Evolutionary conservation across 495 filamentous ascomycete genomes (phyloP).

Genomic region (Aspergillus haitiensis): DNA sequence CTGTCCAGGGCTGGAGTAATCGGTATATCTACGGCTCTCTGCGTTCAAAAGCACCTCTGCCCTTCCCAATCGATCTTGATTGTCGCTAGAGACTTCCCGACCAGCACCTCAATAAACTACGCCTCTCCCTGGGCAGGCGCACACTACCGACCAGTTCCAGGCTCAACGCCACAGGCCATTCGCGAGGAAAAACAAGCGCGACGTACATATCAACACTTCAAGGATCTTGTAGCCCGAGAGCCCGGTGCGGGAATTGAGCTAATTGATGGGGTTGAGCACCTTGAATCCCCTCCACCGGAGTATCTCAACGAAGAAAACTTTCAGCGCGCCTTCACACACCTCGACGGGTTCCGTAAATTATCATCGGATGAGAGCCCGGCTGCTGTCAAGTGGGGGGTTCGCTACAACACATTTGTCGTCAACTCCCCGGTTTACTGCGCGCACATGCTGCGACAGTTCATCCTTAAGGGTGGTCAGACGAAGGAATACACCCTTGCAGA

Average conservation of each 20-base stretch:
- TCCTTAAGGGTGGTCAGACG: constrained; percentile 49
- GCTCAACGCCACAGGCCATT: constrained; percentile 36
- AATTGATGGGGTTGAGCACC: constrained; percentile 58
- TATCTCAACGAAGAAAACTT: constrained; percentile 40
- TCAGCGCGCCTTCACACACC: constrained; percentile 30
- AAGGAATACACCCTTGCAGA: constrained; percentile 45
- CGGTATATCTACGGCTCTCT: constrained; percentile 55
- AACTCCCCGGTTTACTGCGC: constrained; percentile 64
- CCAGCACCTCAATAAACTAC: constrained; percentile 56
- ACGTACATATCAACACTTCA: constrained; percentile 53
- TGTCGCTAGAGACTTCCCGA: constrained; percentile 57
- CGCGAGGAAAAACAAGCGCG: constrained; percentile 53
- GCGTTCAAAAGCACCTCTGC: constrained; percentile 44
- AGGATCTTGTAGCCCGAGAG: constrained; percentile 36
- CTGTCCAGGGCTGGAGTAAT: constrained; percentile 55
- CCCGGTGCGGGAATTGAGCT: constrained; percentile 54
- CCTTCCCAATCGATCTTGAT: constrained; percentile 49
- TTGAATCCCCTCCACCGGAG: constrained; percentile 50
- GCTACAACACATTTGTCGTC: constrained; percentile 58
- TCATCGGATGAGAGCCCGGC: constrained; percentile 41
- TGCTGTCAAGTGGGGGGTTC: constrained; percentile 54
- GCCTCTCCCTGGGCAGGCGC: constrained; percentile 67
- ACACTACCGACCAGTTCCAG: constrained; percentile 58
- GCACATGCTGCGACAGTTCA: constrained; percentile 54
- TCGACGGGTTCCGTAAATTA: constrained; percentile 49